Base-by-base conservation (phyloP, 148 eudicot genomes). In the Cornus suecica region DNA sequence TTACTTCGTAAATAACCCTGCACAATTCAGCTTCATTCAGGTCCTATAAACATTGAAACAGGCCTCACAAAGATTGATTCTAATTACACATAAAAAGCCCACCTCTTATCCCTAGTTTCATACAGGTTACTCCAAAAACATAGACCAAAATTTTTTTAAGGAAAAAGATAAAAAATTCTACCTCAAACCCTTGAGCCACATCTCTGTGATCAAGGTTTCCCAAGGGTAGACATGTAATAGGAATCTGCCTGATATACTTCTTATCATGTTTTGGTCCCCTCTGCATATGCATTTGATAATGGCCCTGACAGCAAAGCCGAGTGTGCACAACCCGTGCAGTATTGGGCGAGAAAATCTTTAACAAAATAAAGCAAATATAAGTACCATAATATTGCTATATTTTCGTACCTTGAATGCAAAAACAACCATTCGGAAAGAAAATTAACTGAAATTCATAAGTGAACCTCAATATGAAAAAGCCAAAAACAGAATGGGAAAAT, bases 111-210 rank as follows among this genome's bases (percentile, higher is more conserved):
- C 3, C 62, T 58, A 58, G 4, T 22, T 6, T 20, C 24, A 58
- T 8, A 48, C 1, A 16, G 20, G 54, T 48, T 16, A 48, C 54
- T 16, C 54, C 15, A n/a, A n/a, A 11, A 71, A 68, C 66, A 64
- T 10, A 37, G 30, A 23, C 67, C 63, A 69, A 20, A 22, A 25
- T 5, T 26, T 51, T 22, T 15, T 29, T 1, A 30, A 45, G 0
- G 11, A 24, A 8, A 27, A 63, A 23, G 32, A 3, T 48, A 74
- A 32, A 4, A 4, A 51, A 68, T 4, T 75, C 60, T 78, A 92
- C 99, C 97, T 91, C 65, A 77, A 80, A 63, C 90, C 97, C 27
- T 92, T 93, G 15, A 92, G 90, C 99, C 99, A 95, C 99, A 95
- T 95, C 77, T 95, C 93, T 8, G 97, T 92, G 74, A 89, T 79